A percentile compares a stretch with the other conserved stretches of the same genome.
These are phyloP conservation scores for Botrytis hyacinthi DNA, from an alignment of 2,329 filamentous ascomycete species.

Conservation along the genomic window DNA sequence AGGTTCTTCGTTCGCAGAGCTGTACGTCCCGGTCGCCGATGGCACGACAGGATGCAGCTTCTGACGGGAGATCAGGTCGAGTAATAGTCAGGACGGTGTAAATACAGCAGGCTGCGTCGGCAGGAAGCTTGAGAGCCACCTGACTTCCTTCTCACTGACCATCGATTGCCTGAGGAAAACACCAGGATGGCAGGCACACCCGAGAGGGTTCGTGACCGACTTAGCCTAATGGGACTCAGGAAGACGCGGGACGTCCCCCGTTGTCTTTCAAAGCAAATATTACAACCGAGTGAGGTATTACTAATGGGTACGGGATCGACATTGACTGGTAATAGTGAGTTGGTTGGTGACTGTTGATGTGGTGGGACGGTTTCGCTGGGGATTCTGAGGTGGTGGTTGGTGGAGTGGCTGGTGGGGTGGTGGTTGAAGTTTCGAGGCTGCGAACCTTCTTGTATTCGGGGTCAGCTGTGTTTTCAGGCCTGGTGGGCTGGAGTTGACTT, in stretches of 20 bases:
- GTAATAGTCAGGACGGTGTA: not conserved
- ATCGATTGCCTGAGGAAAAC: not conserved
- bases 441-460: not conserved
- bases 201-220: not conserved
- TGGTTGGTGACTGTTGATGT: not conserved
- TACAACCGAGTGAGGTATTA: not conserved
- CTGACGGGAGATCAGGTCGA: slow-evolving; percentile 7
- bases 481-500: not conserved
- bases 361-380: not conserved
- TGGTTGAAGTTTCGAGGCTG: not conserved
- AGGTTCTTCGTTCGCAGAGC: not conserved
- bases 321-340: not conserved
- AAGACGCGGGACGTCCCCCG: not conserved
- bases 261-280: slow-evolving; percentile 1
- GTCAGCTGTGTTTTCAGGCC: not conserved
- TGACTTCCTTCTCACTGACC: not conserved
- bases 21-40: slow-evolving; percentile 1
- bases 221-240: slow-evolving; percentile 1
- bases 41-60: not conserved
- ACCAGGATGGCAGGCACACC: not conserved
- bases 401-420: not conserved
- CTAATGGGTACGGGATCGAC: not conserved
- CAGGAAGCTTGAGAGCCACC: slow-evolving; percentile 1
- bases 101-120: not conserved
- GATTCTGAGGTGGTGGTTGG: not conserved